Evolutionary conservation across 202 grass and related monocot genomes (phyloP).

Genomic region (Carex sylvatica): DNA sequence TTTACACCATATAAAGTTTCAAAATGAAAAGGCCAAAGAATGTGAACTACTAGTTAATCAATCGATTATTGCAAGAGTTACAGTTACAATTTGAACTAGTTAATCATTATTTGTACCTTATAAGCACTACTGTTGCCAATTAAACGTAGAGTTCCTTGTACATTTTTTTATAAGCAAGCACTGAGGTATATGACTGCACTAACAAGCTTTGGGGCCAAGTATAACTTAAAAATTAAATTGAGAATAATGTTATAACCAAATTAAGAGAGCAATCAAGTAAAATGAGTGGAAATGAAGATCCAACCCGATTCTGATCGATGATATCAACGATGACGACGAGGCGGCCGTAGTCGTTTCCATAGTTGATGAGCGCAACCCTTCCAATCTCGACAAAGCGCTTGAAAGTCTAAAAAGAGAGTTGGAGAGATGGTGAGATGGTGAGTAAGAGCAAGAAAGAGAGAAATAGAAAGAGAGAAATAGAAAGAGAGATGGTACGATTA

Average conservation of each 20-base stretch:
- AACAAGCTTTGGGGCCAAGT: neutral
- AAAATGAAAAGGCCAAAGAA: neutral
- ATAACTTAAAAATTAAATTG: neutral
- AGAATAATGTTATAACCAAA: neutral
- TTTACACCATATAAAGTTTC: neutral
- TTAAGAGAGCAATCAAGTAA: neutral
- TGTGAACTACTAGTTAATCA: neutral
- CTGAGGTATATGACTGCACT: neutral
- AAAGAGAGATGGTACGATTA: neutral
- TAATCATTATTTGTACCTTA: neutral
- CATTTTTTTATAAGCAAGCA: neutral
- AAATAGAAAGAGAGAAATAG: neutral
- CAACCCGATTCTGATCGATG: conserved; percentile 76
- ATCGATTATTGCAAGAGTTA: neutral
- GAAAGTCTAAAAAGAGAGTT: conserved; percentile 50
- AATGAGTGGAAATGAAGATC: neutral
- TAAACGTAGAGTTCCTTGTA: neutral
- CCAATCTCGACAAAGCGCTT: conserved; percentile 94
- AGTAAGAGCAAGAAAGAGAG: too few relatives aligned
- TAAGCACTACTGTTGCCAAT: neutral
- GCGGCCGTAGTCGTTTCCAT: conserved; percentile 78
- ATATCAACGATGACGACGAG: conserved; percentile 85
- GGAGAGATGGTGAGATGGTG: neutral
- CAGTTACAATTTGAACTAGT: neutral
- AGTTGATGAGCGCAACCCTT: conserved; percentile 76